Evolutionary conservation across 768 basidiomycete genomes (phyloP), one percentile per base, ranked within the genome.

Genomic region (Lactarius indigo): DNA sequence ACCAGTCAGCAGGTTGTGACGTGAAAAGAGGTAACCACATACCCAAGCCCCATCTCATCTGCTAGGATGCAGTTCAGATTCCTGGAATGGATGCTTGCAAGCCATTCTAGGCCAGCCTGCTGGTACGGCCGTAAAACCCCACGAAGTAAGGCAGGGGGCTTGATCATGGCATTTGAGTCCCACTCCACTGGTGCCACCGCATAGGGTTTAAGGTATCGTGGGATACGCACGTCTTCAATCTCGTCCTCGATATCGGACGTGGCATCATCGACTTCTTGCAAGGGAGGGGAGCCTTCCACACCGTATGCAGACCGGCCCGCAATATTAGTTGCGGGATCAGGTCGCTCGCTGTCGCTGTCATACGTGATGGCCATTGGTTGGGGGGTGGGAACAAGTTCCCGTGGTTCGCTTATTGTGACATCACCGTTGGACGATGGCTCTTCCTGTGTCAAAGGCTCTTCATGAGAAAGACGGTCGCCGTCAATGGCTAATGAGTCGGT

Each of bases 11-110:
- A 63, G 65, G 69, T 52, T 54, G 63, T 30, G 47, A 5, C 5
- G 31, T 12, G 30, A 64, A 17, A 59, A 61, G 1, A 47, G 30
- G 10, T 68, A 31, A 23, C 39, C 30, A 82, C 89, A 50, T 72
- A 96, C 93, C 94, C 94, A 8, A 96, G 77, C 54, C 94, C 95
- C 94, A 97, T 96, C 76, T 96, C 94, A 73, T 96, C 95, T 1
- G 94, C 93, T 50, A 94, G 78, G 58, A 94, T 93, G 1, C 91
- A 91, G 70, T 94, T 93, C 52, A 91, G 71, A 69, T 88, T 87
- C 70, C 92, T 92, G 44, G 81, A 80, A 74, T 96, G 94, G 64
- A 96, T 79, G 73, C 88, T 91, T 6, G 93, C 90, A 52, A 97
- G 86, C 96, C 96, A 98, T 75, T 98, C 94, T 59, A 97, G 78